These are phyloP conservation scores for Trametopsis cervina DNA, from an alignment of 768 basidiomycete species.

Conservation along the genomic window DNA sequence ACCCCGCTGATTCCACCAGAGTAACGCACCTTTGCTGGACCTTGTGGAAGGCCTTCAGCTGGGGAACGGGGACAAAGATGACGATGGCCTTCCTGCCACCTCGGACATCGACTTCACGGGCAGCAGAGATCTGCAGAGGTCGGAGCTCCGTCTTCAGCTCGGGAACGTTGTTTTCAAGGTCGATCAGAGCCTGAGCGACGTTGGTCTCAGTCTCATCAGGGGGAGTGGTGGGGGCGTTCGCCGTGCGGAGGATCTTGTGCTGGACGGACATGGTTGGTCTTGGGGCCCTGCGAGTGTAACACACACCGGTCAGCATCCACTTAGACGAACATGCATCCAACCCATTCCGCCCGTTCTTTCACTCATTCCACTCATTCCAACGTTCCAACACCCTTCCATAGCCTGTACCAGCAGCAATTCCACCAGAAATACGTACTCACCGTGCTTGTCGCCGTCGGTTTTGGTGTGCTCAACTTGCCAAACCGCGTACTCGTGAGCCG, in stretches of 20 bases:
- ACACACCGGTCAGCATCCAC: slow-evolving; percentile 38
- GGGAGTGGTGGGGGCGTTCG: slow-evolving; percentile 85
- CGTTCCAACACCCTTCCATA: slow-evolving; percentile 15
- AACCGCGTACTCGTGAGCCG: slow-evolving; percentile 1
- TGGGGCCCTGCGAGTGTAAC: slow-evolving; percentile 17
- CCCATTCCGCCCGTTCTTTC: slow-evolving; percentile 30
- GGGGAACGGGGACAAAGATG: slow-evolving; percentile 95
- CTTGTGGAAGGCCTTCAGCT: slow-evolving; percentile 98
- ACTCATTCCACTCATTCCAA: slow-evolving; percentile 8
- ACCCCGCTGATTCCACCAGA: background rate
- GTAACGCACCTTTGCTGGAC: slow-evolving; percentile 80
- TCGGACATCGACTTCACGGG: slow-evolving; percentile 97
- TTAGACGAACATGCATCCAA: slow-evolving; percentile 43
- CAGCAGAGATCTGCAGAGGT: slow-evolving; percentile 93
- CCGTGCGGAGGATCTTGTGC: slow-evolving; percentile 91
- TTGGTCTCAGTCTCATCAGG: slow-evolving; percentile 88
- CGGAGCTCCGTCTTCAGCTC: slow-evolving; percentile 97
- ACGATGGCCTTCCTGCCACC: slow-evolving; percentile 99
- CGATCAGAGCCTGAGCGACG: slow-evolving; percentile 93
- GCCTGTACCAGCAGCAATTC: slow-evolving; percentile 18
- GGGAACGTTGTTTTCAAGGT: slow-evolving; percentile 97
- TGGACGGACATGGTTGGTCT: slow-evolving; percentile 63
- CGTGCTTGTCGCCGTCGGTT: slow-evolving; percentile 57
- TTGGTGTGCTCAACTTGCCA: slow-evolving; percentile 14
- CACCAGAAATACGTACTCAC: slow-evolving; percentile 46